Base-by-base conservation (phyloP, 306 rosid species). In the Vigna trinervia region DNA sequence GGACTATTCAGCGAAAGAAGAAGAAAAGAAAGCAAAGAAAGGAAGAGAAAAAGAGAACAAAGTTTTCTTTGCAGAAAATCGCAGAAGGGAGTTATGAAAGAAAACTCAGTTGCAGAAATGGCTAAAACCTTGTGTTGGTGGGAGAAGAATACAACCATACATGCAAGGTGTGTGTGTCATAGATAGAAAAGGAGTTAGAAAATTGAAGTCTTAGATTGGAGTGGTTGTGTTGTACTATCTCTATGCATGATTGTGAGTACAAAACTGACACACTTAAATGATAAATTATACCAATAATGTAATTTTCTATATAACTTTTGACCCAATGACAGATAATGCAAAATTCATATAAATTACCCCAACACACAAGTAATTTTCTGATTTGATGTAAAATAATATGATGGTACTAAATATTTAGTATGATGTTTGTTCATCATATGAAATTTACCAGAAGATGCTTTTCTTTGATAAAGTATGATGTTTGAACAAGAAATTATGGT, bases 31-130 rank as follows among this genome's bases (percentile, higher is more conserved):
- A 6, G 3, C 10, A 74, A 70, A 74, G 36, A 6, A 69, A 34
- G 67, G 23, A 43, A 43, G 66, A 56, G 47, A 46, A 19, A 69
- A 50, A 80, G 71, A 83, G 80, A 85, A 58, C 48, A 77, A 67
- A 76, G 59, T 43, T 85, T 76, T 76, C n/a, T 73, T 66, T 56
- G 53, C 77, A 45, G 57, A 80, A 47, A 77, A 76, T 76, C 79
- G 19, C 8, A 32, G 64, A 72, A 50, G n/a, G n/a, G 61, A 41
- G 66, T 34, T 46, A 74, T 23, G 50, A 19, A 74, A 26, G 50
- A 19, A 74, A 26, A 54, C 48, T 54, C 68, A 78, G 86, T 67
- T 61, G 80, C 64, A 81, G 83, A 81, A 82, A 80, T 76, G 86
- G 82, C 72, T 26, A 72, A 57, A 71, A 26, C 50, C 14, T 54